Base-by-base conservation (phyloP, 2,329 filamentous ascomycete genomes). In the Boeremia lycopersici region DNA sequence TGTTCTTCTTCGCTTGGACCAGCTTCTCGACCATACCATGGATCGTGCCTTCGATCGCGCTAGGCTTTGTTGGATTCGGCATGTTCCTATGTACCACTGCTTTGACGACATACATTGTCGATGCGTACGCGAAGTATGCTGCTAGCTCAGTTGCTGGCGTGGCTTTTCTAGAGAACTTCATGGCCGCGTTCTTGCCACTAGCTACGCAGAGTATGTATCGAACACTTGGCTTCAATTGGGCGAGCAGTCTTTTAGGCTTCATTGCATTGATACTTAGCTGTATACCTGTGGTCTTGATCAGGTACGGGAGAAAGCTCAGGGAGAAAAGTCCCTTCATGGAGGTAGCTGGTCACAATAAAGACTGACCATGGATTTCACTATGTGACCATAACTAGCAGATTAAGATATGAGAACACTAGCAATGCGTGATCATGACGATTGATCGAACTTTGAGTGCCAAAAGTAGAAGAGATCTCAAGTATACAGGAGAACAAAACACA, bases 1-100 rank as follows among this genome's bases (percentile, higher is more conserved):
- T 83, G 69, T 82, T 84, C 56, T 73, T 76, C 29, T 83, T 82
- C 56, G 81, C 73, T 0, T 83, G 81, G 81, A 79, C 79, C 1
- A 73, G 74, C 1, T 80, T 75, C 38, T 61, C 78, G 0, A 48
- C 42, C 2, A 35, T 81, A 0, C 78, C 72, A 0, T 84, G 81
- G 81, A 77, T 80, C 6, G 72, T 76, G 6, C 80, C 81, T 0
- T 74, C 77, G 0, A 68, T 81, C 13, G 79, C 80, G 0, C 71
- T 84, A 2, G 70, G 65, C 0, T 74, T 82, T 62, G 76, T 83
- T 1, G 81, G 81, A 0, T 79, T 79, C 25, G 81, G 81, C 2
- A 81, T 79, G 60, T 79, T 79, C 11, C 71, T 75, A 29, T 77
- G 82, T 8, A 76, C 82, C 0, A 69, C 73, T 1, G 77, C 76